Conservation (phyloP, 345 rosid genomes). For the Eutrema yunnanense region DNA sequence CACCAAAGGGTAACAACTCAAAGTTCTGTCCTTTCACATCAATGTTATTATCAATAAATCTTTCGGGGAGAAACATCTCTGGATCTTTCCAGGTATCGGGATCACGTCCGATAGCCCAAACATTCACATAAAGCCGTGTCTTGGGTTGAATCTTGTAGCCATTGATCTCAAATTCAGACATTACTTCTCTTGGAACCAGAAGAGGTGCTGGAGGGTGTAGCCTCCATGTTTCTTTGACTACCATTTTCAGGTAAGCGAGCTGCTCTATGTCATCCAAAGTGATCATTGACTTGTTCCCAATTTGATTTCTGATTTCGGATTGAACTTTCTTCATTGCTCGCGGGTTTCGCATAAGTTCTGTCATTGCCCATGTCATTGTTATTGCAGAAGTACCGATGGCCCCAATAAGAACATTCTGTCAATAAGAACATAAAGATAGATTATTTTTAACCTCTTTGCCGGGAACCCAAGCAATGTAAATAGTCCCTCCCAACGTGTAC, state of each 20-base stretch:
- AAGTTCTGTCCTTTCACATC: conserved; percentile 42
- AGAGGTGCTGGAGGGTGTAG: conserved; percentile 48
- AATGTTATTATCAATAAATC: conserved; percentile 27
- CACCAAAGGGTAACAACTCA: conserved; percentile 42
- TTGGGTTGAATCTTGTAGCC: conserved; percentile 31
- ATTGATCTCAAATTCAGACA: conserved; percentile 30
- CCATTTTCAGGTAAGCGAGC: conserved; percentile 40
- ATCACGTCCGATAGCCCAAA: conserved; percentile 49
- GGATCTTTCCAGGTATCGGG: conserved; percentile 38
- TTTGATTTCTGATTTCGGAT: conserved; percentile 34
- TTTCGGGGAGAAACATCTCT: conserved; percentile 34
- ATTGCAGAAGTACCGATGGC: conserved; percentile 23
- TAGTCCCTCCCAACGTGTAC: too few relatives aligned
- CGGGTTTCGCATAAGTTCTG: conserved; percentile 39
- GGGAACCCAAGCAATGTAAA: too few relatives aligned
- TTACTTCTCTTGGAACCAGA: conserved; percentile 42
- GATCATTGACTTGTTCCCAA: conserved; percentile 28
- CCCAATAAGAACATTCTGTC: conserved; percentile 31
- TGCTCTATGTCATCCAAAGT: conserved; percentile 21
- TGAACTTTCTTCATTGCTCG: conserved; percentile 36
- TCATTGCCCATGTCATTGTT: conserved; percentile 40
- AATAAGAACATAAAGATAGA: neutral
- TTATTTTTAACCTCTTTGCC: too few relatives aligned
- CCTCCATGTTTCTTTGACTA: conserved; percentile 45
- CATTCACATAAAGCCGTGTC: conserved; percentile 36